These are phyloP conservation scores for Picocystis sp. DNA, from an alignment of 163 green algal species.

Conservation along the genomic window DNA sequence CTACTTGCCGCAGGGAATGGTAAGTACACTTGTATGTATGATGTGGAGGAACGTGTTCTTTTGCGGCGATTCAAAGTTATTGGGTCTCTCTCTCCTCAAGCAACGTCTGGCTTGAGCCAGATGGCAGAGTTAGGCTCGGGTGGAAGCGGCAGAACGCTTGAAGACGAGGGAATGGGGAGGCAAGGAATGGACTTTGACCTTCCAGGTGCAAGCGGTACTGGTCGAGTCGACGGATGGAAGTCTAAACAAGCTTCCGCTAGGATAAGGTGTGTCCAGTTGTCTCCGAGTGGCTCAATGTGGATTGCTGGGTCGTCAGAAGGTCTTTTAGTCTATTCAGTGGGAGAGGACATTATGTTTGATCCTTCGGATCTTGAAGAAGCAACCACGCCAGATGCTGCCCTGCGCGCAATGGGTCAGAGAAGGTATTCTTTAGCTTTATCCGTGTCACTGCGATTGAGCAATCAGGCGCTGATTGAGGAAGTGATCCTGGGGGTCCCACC, in stretches of 20 bases:
- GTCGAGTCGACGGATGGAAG: background rate
- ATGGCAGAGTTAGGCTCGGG: conserved; percentile 12
- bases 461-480: conserved; percentile 38
- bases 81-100: background rate
- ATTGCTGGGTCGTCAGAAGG: conserved; percentile 74
- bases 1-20: conserved; percentile 55
- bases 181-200: conserved; percentile 11
- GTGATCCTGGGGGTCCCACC: conserved; percentile 42
- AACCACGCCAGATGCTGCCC: conserved; percentile 38
- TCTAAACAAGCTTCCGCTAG: conserved; percentile 22
- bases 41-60: conserved; percentile 71
- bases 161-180: background rate
- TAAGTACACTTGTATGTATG: conserved; percentile 85
- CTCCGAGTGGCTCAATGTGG: conserved; percentile 67
- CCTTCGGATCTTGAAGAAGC: conserved; percentile 42
- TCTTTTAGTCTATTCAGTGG: conserved; percentile 59
- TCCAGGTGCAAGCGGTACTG: conserved; percentile 21
- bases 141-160: conserved; percentile 1
- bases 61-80: conserved; percentile 58
- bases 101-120: background rate
- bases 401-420: conserved; percentile 26
- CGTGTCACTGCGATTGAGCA: conserved; percentile 57
- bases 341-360: conserved; percentile 69
- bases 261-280: conserved; percentile 53
- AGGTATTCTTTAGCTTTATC: conserved; percentile 47